Evolutionary conservation across 805 yeast genomes (phyloP).

Genomic region (Tetrapisispora phaffii): DNA sequence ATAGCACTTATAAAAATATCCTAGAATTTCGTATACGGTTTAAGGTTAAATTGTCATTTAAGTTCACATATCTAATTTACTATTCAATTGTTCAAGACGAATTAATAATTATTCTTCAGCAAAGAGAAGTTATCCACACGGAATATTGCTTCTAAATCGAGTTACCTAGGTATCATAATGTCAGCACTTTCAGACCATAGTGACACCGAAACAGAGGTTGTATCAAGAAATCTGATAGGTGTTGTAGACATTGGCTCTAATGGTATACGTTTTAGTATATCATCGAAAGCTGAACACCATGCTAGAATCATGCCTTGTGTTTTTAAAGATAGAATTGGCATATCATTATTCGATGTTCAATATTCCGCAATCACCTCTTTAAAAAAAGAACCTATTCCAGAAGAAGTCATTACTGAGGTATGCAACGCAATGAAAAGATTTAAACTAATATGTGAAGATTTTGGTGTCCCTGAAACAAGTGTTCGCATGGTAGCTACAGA

Average conservation of each 20-base stretch:
- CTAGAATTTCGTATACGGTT: no score
- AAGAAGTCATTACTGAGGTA: slow-evolving; percentile 48
- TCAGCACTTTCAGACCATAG: slow-evolving; percentile 21
- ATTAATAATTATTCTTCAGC: no score
- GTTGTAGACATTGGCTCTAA: slow-evolving; percentile 73
- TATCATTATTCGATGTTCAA: slow-evolving; percentile 58
- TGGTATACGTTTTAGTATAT: slow-evolving; percentile 63
- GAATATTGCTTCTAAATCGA: neutral
- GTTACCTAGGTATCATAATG: slow-evolving; percentile 6
- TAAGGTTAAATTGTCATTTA: no score
- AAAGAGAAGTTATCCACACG: neutral
- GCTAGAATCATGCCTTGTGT: slow-evolving; percentile 72
- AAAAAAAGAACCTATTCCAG: slow-evolving; percentile 45
- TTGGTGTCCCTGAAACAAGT: slow-evolving; percentile 53
- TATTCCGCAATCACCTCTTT: slow-evolving; percentile 29
- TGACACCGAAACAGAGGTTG: slow-evolving; percentile 41
- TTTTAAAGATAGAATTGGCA: slow-evolving; percentile 63
- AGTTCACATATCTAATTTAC: no score
- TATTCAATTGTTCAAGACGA: no score
- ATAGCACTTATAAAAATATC: no score
- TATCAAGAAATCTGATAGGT: slow-evolving; percentile 49
- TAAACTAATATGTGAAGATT: slow-evolving; percentile 59
- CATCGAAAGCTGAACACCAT: slow-evolving; percentile 57
- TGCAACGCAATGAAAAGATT: slow-evolving; percentile 57
- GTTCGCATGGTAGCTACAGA: slow-evolving; percentile 67